phyloP scores from a whole-genome alignment of 768 basidiomycete species.

The Russula abietina region DNA sequence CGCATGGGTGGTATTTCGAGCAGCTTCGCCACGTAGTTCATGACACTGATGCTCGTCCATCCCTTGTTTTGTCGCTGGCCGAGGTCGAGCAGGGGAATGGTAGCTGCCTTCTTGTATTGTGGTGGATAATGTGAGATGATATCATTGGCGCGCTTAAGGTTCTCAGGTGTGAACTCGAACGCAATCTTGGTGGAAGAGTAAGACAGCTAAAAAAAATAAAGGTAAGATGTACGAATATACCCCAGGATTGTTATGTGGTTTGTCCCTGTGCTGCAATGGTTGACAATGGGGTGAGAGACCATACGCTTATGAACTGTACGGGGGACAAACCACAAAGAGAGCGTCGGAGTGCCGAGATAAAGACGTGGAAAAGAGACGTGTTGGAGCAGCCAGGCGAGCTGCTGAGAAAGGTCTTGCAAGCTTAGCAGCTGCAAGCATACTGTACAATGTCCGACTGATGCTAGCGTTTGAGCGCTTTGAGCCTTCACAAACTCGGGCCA shows the following conservation, averaged over 20 bases:
- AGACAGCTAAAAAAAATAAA: background rate
- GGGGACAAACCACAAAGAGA: constrained; percentile 70
- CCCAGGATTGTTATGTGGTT: constrained; percentile 88
- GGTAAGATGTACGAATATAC: constrained; percentile 34
- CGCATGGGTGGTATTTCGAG: constrained; percentile 97
- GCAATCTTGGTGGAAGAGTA: constrained; percentile 54
- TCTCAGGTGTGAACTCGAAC: constrained; percentile 78
- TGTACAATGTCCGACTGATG: background rate
- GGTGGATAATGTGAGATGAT: constrained; percentile 92
- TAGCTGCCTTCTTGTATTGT: constrained; percentile 98
- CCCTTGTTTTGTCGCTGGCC: constrained; percentile 97
- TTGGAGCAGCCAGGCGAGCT: constrained; percentile 1
- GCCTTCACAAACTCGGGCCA: background rate
- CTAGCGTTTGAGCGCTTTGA: background rate
- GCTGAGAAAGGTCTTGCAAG: constrained; percentile 13
- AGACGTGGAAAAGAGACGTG: constrained; percentile 36
- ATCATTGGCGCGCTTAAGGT: constrained; percentile 78
- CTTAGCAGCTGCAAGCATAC: constrained; percentile 17
- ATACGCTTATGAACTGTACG: constrained; percentile 10
- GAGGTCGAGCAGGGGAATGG: constrained; percentile 93
- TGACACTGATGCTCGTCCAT: constrained; percentile 97
- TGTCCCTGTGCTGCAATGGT: constrained; percentile 79
- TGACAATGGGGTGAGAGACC: constrained; percentile 23
- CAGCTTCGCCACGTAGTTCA: constrained; percentile 95
- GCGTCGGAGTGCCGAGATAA: constrained; percentile 63